Base-by-base conservation (phyloP, 495 filamentous ascomycete genomes). In the Ascodesmis nigricans region DNA sequence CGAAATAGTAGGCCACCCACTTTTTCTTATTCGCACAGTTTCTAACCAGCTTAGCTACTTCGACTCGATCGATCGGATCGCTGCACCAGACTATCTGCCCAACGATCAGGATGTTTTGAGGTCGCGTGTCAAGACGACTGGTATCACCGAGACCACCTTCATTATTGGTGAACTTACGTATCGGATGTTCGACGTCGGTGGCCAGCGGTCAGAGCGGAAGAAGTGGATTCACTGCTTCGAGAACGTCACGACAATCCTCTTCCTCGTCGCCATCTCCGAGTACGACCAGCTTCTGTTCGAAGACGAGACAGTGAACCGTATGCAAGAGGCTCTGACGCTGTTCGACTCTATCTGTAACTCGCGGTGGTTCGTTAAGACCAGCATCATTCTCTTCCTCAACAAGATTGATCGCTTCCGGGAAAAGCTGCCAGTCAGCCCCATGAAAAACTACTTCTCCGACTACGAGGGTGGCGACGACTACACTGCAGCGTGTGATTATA, bases 151-250 rank as follows among this genome's bases (percentile, higher is more conserved):
- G 60, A 95, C 87, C 13, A 87, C 82, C 29, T 99, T 99, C 60
- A 84, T 91, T 53, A 90, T 95, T 44, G 90, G 87, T 41, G 81
- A 93, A 49, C 61, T 99, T 50, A 95, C 82, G 20, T 99, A 93
- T 61, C 73, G 90, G 36, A 99, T 99, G 87, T 95, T 95, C 61
- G 87, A 99, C 55, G 87, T 99, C 21, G 87, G 87, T 65, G 87
- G 87, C 49, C 87, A 95, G 59, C 75, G 87, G 47, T 95, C 90
- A 1, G 87, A 99, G 59, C 77, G 87, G 44, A 99, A 99, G 75
- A 99, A 99, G 74, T 99, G 87, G 87, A 99, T 99, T 40, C 87
- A 99, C 63, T 91, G 84, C 64, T 97, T 97, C 61, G 87, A 97
- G 63, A 95, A 97, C 49, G 87, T 97, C 51, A 92, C 84, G 29